Evolutionary conservation across 306 rosid genomes (phyloP), one percentile per base, ranked within the genome.

Genomic region (Glycine soja): DNA sequence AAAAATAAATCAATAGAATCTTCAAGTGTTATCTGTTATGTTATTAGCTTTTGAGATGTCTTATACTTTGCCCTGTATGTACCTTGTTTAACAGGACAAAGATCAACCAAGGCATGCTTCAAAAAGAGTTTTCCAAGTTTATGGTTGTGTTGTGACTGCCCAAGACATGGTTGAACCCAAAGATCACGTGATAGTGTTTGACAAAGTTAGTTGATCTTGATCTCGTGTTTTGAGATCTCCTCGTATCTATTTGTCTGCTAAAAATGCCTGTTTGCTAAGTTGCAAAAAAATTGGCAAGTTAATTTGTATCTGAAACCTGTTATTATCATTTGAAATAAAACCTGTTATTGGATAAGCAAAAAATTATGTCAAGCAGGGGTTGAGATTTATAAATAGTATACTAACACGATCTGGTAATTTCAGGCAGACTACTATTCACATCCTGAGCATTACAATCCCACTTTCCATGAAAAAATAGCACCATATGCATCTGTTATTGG

Each of bases 361-460:
- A 24, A 36, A 36, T 2, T 36, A 36, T 72, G 36, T 9, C 32
- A 72, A 69, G 62, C 54, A 57, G 75, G 69, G 42, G 43, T 36
- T 36, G 43, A 8, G 62, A 72, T 66, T 58, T 81, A 30, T 66
- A 74, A 69, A 11, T 46, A 56, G 48, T 76, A 48, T 56, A 30
- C 80, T 87, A 56, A 81, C 80, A 58, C 64, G 36, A 24, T 16
- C 5, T 80, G 68, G 53, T 85, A 52, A 79, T 85, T 87, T 74
- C 93, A 95, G 99, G 92, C 85, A 72, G 97, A 95, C 85, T 95
- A 93, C 86, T 95, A 91, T 86, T 90, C 93, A 34, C 98, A 93
- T 83, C 97, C 98, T 16, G 98, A 93, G 61, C 93, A 95, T 79
- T 95, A 95, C 91, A 87, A 83, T 50, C 91, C 98, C 30, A 75